phyloP scores from a whole-genome alignment of 306 rosid species.

The Vicia faba region DNA sequence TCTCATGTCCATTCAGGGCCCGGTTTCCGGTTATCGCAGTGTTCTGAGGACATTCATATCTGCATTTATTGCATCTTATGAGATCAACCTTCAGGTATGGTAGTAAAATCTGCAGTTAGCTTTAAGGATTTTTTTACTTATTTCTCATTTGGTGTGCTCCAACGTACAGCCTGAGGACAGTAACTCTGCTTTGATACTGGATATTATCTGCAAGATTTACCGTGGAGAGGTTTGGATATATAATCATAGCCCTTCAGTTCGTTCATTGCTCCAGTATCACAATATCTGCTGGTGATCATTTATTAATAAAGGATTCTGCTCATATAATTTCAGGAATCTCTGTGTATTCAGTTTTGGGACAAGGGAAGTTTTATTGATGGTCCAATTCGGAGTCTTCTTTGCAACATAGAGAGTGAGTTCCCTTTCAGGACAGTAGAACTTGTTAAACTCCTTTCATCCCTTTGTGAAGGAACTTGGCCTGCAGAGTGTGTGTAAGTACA shows the following conservation, averaged over 20 bases:
- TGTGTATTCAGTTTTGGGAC: slow-evolving; percentile 96
- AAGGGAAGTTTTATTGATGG: slow-evolving; percentile 83
- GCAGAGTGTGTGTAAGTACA: slow-evolving; percentile 91
- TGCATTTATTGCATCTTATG: slow-evolving; percentile 94
- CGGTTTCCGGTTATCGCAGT: slow-evolving; percentile 78
- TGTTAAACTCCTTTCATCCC: slow-evolving; percentile 79
- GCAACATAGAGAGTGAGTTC: slow-evolving; percentile 81
- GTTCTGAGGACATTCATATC: slow-evolving; percentile 86
- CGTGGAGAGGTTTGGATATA: slow-evolving; percentile 93
- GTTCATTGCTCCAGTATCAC: slow-evolving; percentile 32
- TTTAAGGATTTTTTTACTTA: slow-evolving; percentile 19
- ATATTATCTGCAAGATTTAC: slow-evolving; percentile 83
- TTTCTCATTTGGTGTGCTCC: slow-evolving; percentile 50
- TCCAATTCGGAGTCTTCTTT: slow-evolving; percentile 83
- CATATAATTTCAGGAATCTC: slow-evolving; percentile 76
- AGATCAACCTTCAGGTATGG: slow-evolving; percentile 78
- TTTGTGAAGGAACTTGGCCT: slow-evolving; percentile 92
- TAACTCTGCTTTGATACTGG: slow-evolving; percentile 64
- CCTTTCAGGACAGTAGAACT: slow-evolving; percentile 74
- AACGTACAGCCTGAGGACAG: slow-evolving; percentile 68
- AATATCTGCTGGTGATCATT: slow-evolving; percentile 34
- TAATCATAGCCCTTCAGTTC: slow-evolving; percentile 43
- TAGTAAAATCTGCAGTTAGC: slow-evolving; percentile 32
- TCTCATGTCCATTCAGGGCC: slow-evolving; percentile 55
- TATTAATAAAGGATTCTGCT: slow-evolving; percentile 33